A percentile compares a stretch with the other conserved stretches of the same genome.
phyloP scores from a whole-genome alignment of 345 rosid genomes.

The Sisymbrium altissimum region DNA sequence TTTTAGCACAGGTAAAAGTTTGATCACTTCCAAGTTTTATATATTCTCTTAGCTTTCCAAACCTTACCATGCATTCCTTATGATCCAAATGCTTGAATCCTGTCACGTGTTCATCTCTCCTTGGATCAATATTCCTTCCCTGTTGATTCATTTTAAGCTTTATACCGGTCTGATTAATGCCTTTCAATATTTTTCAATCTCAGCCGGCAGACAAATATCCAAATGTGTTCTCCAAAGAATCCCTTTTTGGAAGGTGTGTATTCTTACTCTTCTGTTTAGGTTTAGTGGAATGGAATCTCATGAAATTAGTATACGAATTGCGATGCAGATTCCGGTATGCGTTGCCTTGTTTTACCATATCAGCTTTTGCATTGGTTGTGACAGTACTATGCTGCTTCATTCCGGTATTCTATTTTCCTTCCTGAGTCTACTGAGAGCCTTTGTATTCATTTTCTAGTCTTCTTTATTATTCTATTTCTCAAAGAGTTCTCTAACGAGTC shows the following conservation, averaged over 20 bases:
- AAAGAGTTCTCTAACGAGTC: background rate
- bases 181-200: background rate
- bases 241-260: constrained; percentile 66
- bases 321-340: constrained; percentile 76
- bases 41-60: background rate
- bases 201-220: constrained; percentile 92
- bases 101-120: background rate
- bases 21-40: background rate
- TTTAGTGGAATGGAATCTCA: background rate
- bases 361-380: constrained; percentile 59
- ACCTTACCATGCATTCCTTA: background rate
- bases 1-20: constrained; percentile 71
- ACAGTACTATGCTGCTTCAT: constrained; percentile 58
- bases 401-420: constrained; percentile 23
- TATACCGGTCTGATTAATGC: background rate
- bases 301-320: background rate
- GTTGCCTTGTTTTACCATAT: constrained; percentile 64
- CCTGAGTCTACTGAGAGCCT: background rate
- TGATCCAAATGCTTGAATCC: constrained; percentile 3
- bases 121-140: background rate
- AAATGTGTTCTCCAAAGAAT: constrained; percentile 55
- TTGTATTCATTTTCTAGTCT: background rate
- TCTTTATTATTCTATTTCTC: background rate
- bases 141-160: background rate
- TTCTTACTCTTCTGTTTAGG: background rate